phyloP scores from a whole-genome alignment of 108 stramenopile species.

The Skeletonema menzelii region DNA sequence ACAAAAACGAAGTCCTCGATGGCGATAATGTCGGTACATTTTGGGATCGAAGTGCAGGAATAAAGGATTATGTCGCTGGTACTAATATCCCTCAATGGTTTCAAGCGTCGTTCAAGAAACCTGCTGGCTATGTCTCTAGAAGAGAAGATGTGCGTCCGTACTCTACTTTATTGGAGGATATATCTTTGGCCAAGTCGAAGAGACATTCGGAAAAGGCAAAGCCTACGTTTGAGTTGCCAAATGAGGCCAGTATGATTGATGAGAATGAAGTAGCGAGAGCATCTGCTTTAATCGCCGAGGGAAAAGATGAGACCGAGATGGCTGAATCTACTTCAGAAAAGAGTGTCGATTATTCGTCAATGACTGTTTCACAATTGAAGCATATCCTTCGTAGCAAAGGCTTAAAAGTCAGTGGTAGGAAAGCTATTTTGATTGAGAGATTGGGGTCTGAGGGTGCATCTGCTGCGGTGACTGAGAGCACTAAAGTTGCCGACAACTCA shows the following conservation, averaged over 20 bases:
- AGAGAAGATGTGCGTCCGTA: conserved; percentile 5
- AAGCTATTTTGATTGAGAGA: conserved; percentile 16
- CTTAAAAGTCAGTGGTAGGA: conserved; percentile 26
- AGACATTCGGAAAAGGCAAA: not conserved
- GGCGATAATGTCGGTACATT: conserved; percentile 22
- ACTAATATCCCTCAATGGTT: conserved; percentile 44
- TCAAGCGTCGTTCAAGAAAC: conserved; percentile 33
- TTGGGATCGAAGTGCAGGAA: conserved; percentile 48
- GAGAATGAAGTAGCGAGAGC: not conserved
- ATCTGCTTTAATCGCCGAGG: not conserved
- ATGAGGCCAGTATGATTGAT: not conserved
- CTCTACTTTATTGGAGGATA: not conserved
- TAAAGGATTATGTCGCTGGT: conserved; percentile 51
- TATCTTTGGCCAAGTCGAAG: not conserved
- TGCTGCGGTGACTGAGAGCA: not conserved
- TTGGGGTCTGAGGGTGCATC: not conserved
- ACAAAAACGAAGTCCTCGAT: conserved; percentile 1
- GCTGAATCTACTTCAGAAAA: not conserved
- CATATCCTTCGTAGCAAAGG: conserved; percentile 9
- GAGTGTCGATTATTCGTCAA: conserved; percentile 3
- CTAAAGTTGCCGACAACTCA: not conserved
- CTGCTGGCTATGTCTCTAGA: conserved; percentile 21
- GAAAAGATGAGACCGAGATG: not conserved
- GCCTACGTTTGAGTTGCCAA: not conserved
- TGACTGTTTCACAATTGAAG: conserved; percentile 27